Evolutionary conservation across 305 asterid genomes (phyloP).

Genomic region (Fraxinus ornus): DNA sequence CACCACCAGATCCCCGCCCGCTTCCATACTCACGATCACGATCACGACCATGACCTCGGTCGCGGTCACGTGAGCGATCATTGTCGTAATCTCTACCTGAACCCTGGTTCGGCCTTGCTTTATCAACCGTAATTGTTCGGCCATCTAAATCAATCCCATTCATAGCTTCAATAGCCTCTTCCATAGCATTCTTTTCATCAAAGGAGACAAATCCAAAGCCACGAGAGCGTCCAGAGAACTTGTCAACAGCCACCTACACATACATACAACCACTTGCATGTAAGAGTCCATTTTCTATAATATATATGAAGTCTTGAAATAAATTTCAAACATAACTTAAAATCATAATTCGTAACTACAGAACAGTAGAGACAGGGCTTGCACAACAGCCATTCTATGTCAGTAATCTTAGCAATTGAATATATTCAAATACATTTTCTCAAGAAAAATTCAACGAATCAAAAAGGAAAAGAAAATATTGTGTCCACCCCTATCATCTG

Average conservation of each 20-base stretch:
- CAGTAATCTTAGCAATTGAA: not conserved
- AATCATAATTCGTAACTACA: not conserved
- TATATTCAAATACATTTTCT: not conserved
- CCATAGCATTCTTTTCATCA: slow-evolving; percentile 70
- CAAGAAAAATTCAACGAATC: not conserved
- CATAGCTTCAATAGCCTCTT: slow-evolving; percentile 81
- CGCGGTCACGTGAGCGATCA: slow-evolving; percentile 56
- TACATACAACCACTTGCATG: not conserved
- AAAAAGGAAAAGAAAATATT: not conserved
- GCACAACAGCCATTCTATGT: not conserved
- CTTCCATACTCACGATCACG: slow-evolving; percentile 45
- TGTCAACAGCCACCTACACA: slow-evolving; percentile 68
- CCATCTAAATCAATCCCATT: slow-evolving; percentile 84
- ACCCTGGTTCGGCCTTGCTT: slow-evolving; percentile 71
- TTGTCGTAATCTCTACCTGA: slow-evolving; percentile 57
- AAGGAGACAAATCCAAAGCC: slow-evolving; percentile 84
- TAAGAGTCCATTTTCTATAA: not conserved
- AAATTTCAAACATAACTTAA: not conserved
- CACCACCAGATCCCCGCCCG: slow-evolving; percentile 58
- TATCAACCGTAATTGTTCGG: slow-evolving; percentile 71
- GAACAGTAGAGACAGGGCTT: not conserved
- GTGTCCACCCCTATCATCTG: not conserved
- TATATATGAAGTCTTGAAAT: not conserved
- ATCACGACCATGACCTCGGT: slow-evolving; percentile 42
- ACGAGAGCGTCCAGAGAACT: slow-evolving; percentile 77